These are phyloP conservation scores for Chaetomiaceae sp. DNA, from an alignment of 2,329 filamentous ascomycete genomes.

Conservation along the genomic window DNA sequence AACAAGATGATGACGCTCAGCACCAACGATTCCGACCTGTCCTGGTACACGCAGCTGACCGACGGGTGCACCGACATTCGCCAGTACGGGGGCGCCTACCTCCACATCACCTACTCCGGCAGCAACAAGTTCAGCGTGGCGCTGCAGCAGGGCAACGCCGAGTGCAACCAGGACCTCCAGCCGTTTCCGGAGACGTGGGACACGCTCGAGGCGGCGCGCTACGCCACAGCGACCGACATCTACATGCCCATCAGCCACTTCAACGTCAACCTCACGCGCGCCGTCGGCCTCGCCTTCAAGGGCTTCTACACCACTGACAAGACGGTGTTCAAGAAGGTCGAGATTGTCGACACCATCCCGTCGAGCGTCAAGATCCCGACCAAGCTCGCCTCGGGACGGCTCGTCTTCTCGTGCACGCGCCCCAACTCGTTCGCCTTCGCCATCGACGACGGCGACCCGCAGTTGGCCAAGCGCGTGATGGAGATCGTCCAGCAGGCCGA, in stretches of 20 bases:
- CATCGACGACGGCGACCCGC: conserved; percentile 62
- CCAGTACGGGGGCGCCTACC: conserved; percentile 49
- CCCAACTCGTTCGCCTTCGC: conserved; percentile 67
- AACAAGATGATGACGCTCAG: conserved; percentile 48
- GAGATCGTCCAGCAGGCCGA: conserved; percentile 53
- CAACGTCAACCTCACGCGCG: conserved; percentile 50
- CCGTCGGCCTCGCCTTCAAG: conserved; percentile 55
- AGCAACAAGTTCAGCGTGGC: conserved; percentile 58
- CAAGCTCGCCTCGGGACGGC: conserved; percentile 55
- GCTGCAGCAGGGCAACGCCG: conserved; percentile 59
- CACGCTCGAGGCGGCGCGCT: conserved; percentile 57
- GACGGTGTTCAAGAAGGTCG: conserved; percentile 49
- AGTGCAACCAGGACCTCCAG: conserved; percentile 47
- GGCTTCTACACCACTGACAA: conserved; percentile 54
- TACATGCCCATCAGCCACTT: conserved; percentile 65
- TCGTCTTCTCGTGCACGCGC: conserved; percentile 58
- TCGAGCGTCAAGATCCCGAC: conserved; percentile 44
- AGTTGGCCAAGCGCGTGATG: conserved; percentile 54
- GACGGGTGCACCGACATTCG: conserved; percentile 50
- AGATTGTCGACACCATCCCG: conserved; percentile 53
- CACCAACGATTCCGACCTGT: conserved; percentile 45
- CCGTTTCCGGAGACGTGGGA: conserved; percentile 65
- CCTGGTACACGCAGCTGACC: conserved; percentile 31
- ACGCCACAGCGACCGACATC: conserved; percentile 48
- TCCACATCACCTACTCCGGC: conserved; percentile 59